phyloP scores from a whole-genome alignment of 1,284 basidiomycete genomes.

The Gymnopus androsaceus region DNA sequence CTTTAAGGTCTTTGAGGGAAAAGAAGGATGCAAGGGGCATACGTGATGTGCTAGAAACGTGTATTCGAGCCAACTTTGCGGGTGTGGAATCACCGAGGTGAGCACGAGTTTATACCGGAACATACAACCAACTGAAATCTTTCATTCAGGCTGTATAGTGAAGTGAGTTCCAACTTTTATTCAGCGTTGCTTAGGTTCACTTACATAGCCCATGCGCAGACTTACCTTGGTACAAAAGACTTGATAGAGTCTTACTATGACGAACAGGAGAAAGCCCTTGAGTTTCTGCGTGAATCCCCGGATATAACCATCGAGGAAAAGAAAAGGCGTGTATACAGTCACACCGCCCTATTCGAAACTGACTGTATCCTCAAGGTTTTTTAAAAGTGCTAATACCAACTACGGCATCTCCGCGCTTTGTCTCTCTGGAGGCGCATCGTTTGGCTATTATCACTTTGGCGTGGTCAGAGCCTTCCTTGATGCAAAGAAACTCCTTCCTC shows the following conservation, averaged over 20 bases:
- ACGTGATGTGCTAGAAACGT: slow-evolving; percentile 92
- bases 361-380: slow-evolving; percentile 54
- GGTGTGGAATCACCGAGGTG: slow-evolving; percentile 86
- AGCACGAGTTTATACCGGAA: slow-evolving; percentile 14
- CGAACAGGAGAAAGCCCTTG: slow-evolving; percentile 76
- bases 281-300: slow-evolving; percentile 72
- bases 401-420: slow-evolving; percentile 88
- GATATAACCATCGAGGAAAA: slow-evolving; percentile 87
- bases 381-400: slow-evolving; percentile 87
- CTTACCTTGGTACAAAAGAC: slow-evolving; percentile 87
- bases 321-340: slow-evolving; percentile 43
- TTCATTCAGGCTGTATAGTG: slow-evolving; percentile 77
- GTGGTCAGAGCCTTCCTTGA: slow-evolving; percentile 93
- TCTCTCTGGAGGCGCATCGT: slow-evolving; percentile 91
- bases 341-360: background rate
- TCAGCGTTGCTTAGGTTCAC: background rate
- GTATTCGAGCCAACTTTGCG: slow-evolving; percentile 92
- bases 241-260: slow-evolving; percentile 61
- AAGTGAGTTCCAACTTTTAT: slow-evolving; percentile 48
- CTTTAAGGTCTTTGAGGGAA: slow-evolving; percentile 62
- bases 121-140: too few relatives aligned
- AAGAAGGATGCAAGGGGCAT: slow-evolving; percentile 82
- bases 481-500: slow-evolving; percentile 78
- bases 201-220: slow-evolving; percentile 47
- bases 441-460: slow-evolving; percentile 94